Evolutionary conservation across 1,284 basidiomycete genomes (phyloP), one percentile per base, ranked within the genome.

Genomic region (Melampsora larici-populina): DNA sequence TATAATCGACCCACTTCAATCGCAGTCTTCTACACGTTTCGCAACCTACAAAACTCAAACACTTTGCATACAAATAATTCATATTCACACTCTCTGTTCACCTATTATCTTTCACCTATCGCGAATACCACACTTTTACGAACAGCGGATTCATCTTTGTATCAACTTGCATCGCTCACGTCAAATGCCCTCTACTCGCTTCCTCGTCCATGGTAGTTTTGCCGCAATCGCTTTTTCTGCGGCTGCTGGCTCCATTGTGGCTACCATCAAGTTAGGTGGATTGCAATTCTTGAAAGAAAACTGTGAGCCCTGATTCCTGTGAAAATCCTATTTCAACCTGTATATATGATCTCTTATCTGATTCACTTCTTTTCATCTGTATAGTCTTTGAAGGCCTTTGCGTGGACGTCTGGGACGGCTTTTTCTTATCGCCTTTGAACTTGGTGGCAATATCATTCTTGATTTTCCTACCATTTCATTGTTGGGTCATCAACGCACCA

Each of bases 351-450:
- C 43, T 48, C 43, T 5, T 7, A 40, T 67, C 43, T 40, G 33
- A 11, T 11, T 72, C 33, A 46, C 21, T 18, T 13, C 36, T 31
- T 9, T 26, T 60, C n/a, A n/a, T n/a, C n/a, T n/a, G n/a, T 13
- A 71, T 40, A 74, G 72, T 51, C 43, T 65, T 74, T 17, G 48
- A 74, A 18, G 72, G 72, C 6, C 51, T 74, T 0, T 74, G 62
- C 24, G 63, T 46, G 33, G 72, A 74, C 51, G 72, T 74, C 13
- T 74, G 72, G 72, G 63, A 66, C 2, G 72, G 72, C 29, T 74
- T 74, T 24, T 74, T 74, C 48, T 49, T 46, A 36, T 74, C 72
- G 33, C 63, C 72, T 1, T 11, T 18, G 31, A 74, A 74, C 21
- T 49, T 74, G n/a, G 33, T 66, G 8, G 72, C 62, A 21, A 65